Evolutionary conservation across 306 rosid species (phyloP).

Genomic region (Castanopsis chinensis): DNA sequence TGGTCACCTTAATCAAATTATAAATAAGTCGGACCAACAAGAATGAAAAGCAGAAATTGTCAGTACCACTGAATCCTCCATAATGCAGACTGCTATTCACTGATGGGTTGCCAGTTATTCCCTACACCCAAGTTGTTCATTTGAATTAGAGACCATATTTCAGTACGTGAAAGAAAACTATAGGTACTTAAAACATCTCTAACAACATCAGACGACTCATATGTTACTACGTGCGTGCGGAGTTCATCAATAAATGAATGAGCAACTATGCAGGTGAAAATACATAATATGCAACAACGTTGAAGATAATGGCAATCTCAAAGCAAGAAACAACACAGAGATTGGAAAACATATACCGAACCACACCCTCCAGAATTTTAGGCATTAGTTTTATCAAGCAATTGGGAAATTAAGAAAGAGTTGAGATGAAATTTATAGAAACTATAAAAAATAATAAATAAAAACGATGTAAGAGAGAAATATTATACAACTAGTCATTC

Average conservation of each 20-base stretch:
- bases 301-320: neutral
- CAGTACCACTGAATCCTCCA: conserved; percentile 76
- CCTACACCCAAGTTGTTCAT: conserved; percentile 31
- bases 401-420: neutral
- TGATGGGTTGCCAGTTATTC: conserved; percentile 27
- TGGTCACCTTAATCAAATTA: conserved; percentile 13
- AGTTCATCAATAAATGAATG: neutral
- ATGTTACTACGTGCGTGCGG: neutral
- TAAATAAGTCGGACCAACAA: neutral
- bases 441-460: neutral
- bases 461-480: neutral
- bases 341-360: conserved; percentile 10
- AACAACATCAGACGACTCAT: neutral
- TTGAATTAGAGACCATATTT: conserved; percentile 7
- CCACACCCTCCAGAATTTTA: neutral
- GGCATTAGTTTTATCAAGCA: neutral
- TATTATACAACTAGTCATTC: neutral
- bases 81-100: conserved; percentile 29
- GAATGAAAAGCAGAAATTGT: conserved; percentile 20
- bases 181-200: neutral
- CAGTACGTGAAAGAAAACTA: conserved; percentile 2
- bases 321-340: neutral
- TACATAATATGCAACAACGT: neutral
- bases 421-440: neutral
- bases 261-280: neutral